A percentile compares a stretch with the other conserved stretches of the same genome.
phyloP scores from a whole-genome alignment of 768 basidiomycete species.

The Leccinum broughii region DNA sequence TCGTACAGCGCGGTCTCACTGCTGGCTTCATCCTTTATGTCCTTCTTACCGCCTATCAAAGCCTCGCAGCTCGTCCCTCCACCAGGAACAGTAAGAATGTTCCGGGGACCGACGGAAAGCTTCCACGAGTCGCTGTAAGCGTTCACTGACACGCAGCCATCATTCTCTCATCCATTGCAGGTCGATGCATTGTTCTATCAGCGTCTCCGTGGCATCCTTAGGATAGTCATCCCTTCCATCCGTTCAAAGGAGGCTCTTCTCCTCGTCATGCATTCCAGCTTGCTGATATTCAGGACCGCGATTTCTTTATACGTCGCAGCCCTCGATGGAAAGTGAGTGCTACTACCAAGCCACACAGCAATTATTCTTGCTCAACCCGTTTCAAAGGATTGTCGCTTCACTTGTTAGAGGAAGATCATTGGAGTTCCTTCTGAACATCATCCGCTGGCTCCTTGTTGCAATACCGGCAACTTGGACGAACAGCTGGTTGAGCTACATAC shows the following conservation, averaged over 20 bases:
- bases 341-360: neutral
- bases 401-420: constrained; percentile 83
- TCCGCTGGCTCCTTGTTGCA: constrained; percentile 88
- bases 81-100: constrained; percentile 16
- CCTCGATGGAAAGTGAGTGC: constrained; percentile 81
- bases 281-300: constrained; percentile 87
- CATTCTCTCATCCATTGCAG: constrained; percentile 35
- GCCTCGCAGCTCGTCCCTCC: constrained; percentile 48
- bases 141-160: neutral
- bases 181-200: constrained; percentile 93
- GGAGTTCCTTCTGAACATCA: constrained; percentile 81
- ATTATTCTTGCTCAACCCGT: constrained; percentile 1
- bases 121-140: constrained; percentile 69
- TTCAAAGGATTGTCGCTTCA: constrained; percentile 84
- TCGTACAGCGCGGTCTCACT: constrained; percentile 72
- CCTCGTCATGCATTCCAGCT: constrained; percentile 82
- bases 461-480: constrained; percentile 93
- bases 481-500: constrained; percentile 89
- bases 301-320: constrained; percentile 94
- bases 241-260: constrained; percentile 87
- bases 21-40: constrained; percentile 70
- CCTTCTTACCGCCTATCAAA: constrained; percentile 59
- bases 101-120: constrained; percentile 38
- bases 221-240: constrained; percentile 85
- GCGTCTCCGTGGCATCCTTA: constrained; percentile 71